Base-by-base conservation (phyloP, 1,139 yeast species). In the Kodamaea arcana region DNA sequence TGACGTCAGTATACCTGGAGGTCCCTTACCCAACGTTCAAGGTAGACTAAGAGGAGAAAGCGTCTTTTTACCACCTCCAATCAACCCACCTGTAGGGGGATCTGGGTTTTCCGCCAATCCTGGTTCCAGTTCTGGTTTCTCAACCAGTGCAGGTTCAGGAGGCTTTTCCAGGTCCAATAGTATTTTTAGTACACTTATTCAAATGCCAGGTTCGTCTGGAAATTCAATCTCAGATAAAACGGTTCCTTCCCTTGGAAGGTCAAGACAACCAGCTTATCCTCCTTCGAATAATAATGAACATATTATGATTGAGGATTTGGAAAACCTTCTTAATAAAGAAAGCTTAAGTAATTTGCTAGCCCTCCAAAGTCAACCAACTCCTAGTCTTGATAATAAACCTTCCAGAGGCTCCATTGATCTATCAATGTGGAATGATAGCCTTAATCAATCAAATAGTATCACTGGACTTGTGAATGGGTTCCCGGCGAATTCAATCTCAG, bases 311-410 rank as follows among this genome's bases (percentile, higher is more conserved):
- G 68, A 62, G 37, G 78, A 71, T 39, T 59, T 72, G 38, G 78
- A 73, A 39, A 62, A 53, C 28, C 62, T 65, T 26, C 46, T 69
- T 32, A 66, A 61, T 46, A 62, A 71, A 40, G 79, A 73, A 36
- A 65, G 70, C 39, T 42, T 62, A 31, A 56, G 65, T 20, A 60
- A 61, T 35, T 42, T 62, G 9, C 44, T 65, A 12, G 58, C 60
- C n/a, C 41, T 21, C 31, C 41, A 24, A 41, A 42, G 30, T 28
- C 41, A 31, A 20, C 28, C 28, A 4, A 33, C 15, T 30, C 44
- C 24, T 35, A 34, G 30, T 28, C 44, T 7, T 22, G 30, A 36
- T 16, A 36, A 30, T 21, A 24, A 29, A 12, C 37, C 43, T 3
- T 29, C 42, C 6, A 24, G 43, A 25, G 44, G 51, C 8, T 57